phyloP scores from a whole-genome alignment of 176 grass and related monocot species.

The Saccharum spontaneum region DNA sequence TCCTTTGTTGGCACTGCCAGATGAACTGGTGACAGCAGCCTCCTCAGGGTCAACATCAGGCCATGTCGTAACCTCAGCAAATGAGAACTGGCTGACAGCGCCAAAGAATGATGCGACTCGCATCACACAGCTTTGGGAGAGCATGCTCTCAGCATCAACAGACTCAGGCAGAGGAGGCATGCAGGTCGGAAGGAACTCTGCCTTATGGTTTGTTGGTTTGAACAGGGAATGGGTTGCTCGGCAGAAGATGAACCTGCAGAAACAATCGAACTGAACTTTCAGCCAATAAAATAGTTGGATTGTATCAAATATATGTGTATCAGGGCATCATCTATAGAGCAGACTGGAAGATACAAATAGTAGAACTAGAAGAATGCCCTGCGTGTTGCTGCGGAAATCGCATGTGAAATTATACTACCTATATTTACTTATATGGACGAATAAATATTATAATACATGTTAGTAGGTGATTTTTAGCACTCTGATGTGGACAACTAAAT shows the following conservation, averaged over 20 bases:
- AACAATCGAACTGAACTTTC: conserved; percentile 25
- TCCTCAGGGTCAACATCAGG: conserved; percentile 37
- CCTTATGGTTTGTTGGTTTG: conserved; percentile 38
- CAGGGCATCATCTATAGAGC: neutral
- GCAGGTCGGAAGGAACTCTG: conserved; percentile 63
- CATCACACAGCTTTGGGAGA: conserved; percentile 69
- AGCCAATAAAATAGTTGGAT: neutral
- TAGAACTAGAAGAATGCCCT: neutral
- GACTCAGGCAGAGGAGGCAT: conserved; percentile 66
- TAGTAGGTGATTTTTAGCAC: too few relatives aligned
- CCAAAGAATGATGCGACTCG: conserved; percentile 57
- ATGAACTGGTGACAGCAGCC: neutral
- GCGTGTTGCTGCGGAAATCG: too few relatives aligned
- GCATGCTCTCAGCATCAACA: conserved; percentile 45
- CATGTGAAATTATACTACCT: too few relatives aligned
- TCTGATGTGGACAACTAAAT: too few relatives aligned
- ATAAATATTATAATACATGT: too few relatives aligned
- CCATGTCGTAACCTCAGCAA: conserved; percentile 48
- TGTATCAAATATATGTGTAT: neutral
- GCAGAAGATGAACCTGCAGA: conserved; percentile 91
- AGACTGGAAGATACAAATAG: neutral
- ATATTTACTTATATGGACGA: too few relatives aligned
- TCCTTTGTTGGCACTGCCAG: neutral
- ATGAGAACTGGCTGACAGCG: conserved; percentile 50
- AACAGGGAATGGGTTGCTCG: conserved; percentile 60